Evolutionary conservation across 169 alveolate genomes (phyloP), one percentile per base, ranked within the genome.

Genomic region (Plasmodium falciparum): DNA sequence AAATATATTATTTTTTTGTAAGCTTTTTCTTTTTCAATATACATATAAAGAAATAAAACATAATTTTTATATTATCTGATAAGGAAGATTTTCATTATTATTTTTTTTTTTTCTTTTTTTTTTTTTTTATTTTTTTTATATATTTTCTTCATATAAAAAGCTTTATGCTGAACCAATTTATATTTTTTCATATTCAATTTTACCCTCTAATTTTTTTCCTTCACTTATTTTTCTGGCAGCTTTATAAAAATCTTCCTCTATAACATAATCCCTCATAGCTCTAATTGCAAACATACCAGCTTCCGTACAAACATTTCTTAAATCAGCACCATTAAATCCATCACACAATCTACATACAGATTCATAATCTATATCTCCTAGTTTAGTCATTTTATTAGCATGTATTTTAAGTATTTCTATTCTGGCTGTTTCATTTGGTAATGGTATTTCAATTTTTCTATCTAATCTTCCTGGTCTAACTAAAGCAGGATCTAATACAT

Each of bases 401-500:
- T 99, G 99, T 73, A 99, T 99, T 89, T 98, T 97, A 50, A 98
- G 90, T 85, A 98, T 98, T 78, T 98, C 99, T 50, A 96, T 95
- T 85, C 99, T 94, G 0, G 99, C 98, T 7, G 97, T 90, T 89
- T 98, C 99, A 93, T 98, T 98, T 0, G 99, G 99, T 62, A 98
- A 94, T 7, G 99, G 99, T 73, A 98, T 98, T 94, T 99, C 99
- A 52, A 99, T 98, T 95, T 99, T 98, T 89, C 99, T 96, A 95
- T 98, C 99, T 45, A 99, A 94, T 92, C 99, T 94, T 29, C 99
- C 99, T 17, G 99, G 99, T 90, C 99, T 97, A 88, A 99, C 85
- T 22, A 99, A 95, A 2, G 99, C 99, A 22, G 99, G 99, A 93
- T 99, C 99, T 67, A 99, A 94, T 2, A 99, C 99, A 95, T 99